phyloP scores from a whole-genome alignment of 257 asterid genomes.

The Knoxia roxburghii region DNA sequence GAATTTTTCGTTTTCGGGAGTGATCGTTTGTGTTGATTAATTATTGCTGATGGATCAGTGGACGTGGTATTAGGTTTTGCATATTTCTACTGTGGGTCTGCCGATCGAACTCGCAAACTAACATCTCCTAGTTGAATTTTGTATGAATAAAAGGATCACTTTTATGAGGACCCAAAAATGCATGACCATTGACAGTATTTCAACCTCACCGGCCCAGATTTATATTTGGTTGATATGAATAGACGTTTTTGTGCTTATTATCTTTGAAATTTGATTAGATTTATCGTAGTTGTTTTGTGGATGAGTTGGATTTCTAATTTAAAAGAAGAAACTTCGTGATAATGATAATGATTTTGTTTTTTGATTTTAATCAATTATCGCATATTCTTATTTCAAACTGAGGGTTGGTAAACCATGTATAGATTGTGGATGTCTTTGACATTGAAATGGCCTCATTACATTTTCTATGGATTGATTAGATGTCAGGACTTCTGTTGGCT shows the following conservation, averaged over 20 bases:
- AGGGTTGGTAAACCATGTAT: background rate
- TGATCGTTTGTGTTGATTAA: background rate
- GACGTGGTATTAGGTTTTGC: background rate
- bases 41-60: conserved; percentile 1
- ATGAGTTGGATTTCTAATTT: background rate
- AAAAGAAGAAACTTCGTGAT: background rate
- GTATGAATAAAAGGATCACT: background rate
- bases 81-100: background rate
- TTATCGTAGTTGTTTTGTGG: background rate
- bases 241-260: background rate
- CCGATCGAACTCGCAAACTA: too few species aligned
- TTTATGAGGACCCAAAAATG: background rate
- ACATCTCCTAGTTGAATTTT: too few species aligned
- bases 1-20: background rate
- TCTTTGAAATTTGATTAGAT: background rate
- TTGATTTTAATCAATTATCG: too few species aligned
- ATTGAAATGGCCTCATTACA: background rate
- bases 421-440: background rate
- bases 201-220: background rate
- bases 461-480: background rate
- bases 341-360: background rate
- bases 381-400: background rate
- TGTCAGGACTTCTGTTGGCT: background rate
- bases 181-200: background rate
- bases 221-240: background rate